Evolutionary conservation across 1,284 basidiomycete species (phyloP).

Genomic region (Trametes pubescens): DNA sequence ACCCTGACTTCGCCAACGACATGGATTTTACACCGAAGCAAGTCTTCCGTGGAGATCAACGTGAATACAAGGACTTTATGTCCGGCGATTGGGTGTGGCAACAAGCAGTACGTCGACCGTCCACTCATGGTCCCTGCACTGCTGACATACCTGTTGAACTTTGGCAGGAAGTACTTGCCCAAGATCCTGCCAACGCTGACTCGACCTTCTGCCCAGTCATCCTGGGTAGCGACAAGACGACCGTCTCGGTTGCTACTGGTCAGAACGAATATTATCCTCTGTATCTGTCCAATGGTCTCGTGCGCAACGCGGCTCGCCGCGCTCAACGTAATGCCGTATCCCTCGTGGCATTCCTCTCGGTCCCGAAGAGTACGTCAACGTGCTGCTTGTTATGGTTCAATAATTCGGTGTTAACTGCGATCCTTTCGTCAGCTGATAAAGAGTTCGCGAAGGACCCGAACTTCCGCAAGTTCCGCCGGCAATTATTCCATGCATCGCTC

Average conservation of each 20-base stretch:
- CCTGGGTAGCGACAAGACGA: not conserved
- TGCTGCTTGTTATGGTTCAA: not conserved
- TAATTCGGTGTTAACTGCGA: not conserved
- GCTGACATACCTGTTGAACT: too few relatives aligned
- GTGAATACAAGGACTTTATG: not conserved
- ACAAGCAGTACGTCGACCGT: too few relatives aligned
- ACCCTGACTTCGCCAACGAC: constrained; percentile 28
- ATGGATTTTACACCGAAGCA: not conserved
- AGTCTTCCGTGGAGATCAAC: not conserved
- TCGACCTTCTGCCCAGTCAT: not conserved
- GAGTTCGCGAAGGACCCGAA: not conserved
- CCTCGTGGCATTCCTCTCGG: not conserved
- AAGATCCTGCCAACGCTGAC: not conserved
- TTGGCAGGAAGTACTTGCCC: not conserved
- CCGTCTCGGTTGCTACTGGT: not conserved
- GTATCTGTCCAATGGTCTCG: not conserved
- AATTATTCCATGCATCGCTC: not conserved
- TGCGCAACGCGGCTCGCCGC: not conserved
- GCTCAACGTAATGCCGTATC: not conserved
- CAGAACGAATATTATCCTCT: not conserved
- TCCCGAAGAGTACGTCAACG: not conserved
- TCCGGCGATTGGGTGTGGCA: too few relatives aligned
- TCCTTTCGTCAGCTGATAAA: too few relatives aligned
- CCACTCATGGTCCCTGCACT: too few relatives aligned
- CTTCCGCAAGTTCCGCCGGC: not conserved